Evolutionary conservation across 768 basidiomycete genomes (phyloP), one percentile per base, ranked within the genome.

Genomic region (Lentinula edodes): DNA sequence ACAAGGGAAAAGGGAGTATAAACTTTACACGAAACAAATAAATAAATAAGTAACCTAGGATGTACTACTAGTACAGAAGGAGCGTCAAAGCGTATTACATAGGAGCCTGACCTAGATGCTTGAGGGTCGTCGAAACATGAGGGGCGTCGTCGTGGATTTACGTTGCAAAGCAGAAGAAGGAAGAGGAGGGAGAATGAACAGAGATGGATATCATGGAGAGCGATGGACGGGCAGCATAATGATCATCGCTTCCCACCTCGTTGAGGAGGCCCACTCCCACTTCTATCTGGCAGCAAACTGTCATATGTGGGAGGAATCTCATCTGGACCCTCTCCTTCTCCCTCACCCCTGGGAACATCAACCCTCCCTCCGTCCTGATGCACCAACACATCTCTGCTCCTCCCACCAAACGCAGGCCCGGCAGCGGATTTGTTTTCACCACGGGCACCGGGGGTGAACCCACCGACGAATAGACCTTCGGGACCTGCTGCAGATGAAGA

Each of bases 281-380:
- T 45, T 18, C 52, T 34, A 20, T 16, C 54, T 9, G 54, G 54
- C 13, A 42, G 38, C 18, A 55, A 38, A 42, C 54, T 55, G 3
- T 55, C 54, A 55, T 55, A 55, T 2, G 54, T 55, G 16, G 54
- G 54, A 23, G 54, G 54, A 41, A 55, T 55, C 38, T 55, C 54
- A 16, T 55, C 54, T 23, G 54, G 54, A 38, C 54, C 54, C 23
- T 55, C 54, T 28, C 20, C 54, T 18, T 55, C 54, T 20, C 36
- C 52, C 7, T n/a, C 16, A n/a, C 12, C 12, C 39, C 10, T 45
- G 8, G 15, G 12, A 13, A 12, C 28, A 5, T 55, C 38, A 18
- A 55, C 39, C 23, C 39, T 36, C 13, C 55, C 55, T 8, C 41
- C 55, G 32, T 56, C 55, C 23, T 56, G 55, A 56, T 56, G 55